Conservation (phyloP, 306 rosid species). For the Dicorynia guianensis region DNA sequence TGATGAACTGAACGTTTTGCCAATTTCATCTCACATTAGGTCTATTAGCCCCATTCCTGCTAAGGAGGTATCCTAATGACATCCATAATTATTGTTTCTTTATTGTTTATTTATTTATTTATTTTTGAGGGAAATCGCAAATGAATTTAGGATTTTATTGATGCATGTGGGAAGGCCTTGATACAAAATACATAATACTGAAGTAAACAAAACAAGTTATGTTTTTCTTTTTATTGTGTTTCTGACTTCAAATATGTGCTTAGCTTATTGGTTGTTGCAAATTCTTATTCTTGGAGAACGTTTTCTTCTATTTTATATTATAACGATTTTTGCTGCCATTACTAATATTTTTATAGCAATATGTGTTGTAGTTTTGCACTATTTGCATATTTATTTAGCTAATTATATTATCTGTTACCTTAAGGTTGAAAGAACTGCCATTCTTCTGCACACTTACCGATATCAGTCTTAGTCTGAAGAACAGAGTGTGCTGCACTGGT, state of each 20-base stretch:
- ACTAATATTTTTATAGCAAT: constrained; percentile 1
- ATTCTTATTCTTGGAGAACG: constrained; percentile 23
- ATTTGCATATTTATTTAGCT: constrained; percentile 4
- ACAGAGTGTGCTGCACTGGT: constrained; percentile 14
- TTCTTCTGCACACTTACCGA: background rate
- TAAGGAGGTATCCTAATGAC: constrained; percentile 68
- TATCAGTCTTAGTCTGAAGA: background rate
- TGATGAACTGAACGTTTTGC: constrained; percentile 87
- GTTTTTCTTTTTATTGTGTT: background rate
- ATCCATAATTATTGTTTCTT: constrained; percentile 18
- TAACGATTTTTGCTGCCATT: constrained; percentile 3
- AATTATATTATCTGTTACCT: background rate
- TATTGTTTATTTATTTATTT: background rate
- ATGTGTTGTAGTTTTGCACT: background rate
- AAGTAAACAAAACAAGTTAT: background rate
- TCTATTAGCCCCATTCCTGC: constrained; percentile 69
- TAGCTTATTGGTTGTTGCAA: constrained; percentile 17
- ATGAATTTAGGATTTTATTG: constrained; percentile 13
- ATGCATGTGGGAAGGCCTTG: constrained; percentile 9
- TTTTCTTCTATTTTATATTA: background rate
- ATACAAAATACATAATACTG: constrained; percentile 1
- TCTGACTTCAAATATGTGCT: constrained; percentile 10
- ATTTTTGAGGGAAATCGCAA: background rate
- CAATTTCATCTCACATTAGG: constrained; percentile 92
- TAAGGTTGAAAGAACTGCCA: constrained; percentile 16